Evolutionary conservation across 164 flowering plant species (phyloP).

Genomic region (Pachysandra terminalis): DNA sequence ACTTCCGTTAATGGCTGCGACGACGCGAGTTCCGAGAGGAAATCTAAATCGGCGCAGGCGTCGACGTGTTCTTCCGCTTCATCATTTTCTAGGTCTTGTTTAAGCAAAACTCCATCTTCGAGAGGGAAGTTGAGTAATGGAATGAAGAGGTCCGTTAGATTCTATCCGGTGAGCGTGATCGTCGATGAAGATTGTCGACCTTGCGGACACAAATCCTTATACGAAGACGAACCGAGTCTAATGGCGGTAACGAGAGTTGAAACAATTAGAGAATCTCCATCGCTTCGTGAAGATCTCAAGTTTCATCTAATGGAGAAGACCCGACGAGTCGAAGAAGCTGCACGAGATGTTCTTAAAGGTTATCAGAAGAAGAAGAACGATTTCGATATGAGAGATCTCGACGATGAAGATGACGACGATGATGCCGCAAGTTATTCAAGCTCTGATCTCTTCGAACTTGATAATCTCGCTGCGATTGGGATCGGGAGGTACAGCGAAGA

Average conservation of each 20-base stretch:
- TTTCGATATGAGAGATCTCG: conserved; percentile 22
- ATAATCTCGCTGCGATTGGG: conserved; percentile 63
- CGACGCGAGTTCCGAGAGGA: conserved; percentile 19
- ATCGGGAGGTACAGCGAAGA: conserved; percentile 66
- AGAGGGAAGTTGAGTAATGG: conserved; percentile 37
- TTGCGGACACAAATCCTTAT: conserved; percentile 45
- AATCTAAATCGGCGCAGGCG: conserved; percentile 29
- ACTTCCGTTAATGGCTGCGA: not conserved
- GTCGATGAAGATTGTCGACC: conserved; percentile 59
- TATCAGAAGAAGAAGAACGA: conserved; percentile 32
- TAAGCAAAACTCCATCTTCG: conserved; percentile 69
- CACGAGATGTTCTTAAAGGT: conserved; percentile 40
- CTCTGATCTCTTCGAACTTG: conserved; percentile 92
- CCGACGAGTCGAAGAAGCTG: conserved; percentile 44
- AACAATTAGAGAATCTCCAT: conserved; percentile 15
- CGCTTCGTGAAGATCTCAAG: conserved; percentile 26
- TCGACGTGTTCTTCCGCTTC: conserved; percentile 78
- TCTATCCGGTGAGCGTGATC: conserved; percentile 67
- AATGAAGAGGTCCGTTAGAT: conserved; percentile 65
- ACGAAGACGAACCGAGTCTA: conserved; percentile 23
- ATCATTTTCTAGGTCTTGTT: conserved; percentile 75
- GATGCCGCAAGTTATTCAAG: conserved; percentile 81
- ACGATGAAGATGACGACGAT: conserved; percentile 21
- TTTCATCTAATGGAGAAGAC: conserved; percentile 36
- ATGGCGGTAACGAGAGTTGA: conserved; percentile 7